phyloP scores from a whole-genome alignment of 2,329 filamentous ascomycete genomes.

The Moelleriella libera region DNA sequence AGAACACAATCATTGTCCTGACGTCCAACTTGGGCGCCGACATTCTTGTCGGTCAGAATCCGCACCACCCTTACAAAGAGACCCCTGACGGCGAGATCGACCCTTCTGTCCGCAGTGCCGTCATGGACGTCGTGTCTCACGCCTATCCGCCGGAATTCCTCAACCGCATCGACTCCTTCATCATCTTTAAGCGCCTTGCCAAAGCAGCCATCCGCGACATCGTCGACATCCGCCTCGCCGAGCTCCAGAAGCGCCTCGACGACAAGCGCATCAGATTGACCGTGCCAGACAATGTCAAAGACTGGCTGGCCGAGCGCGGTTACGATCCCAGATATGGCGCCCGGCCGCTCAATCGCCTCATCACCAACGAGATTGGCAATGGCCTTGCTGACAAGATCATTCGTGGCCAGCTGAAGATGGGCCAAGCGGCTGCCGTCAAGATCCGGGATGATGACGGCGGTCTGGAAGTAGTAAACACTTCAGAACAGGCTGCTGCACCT shows the following conservation, averaged over 20 bases:
- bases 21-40: slow-evolving; percentile 92
- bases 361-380: slow-evolving; percentile 82
- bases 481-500: slow-evolving; percentile 4
- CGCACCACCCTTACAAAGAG: slow-evolving; percentile 48
- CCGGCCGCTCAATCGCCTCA: slow-evolving; percentile 78
- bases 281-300: slow-evolving; percentile 57
- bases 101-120: slow-evolving; percentile 57
- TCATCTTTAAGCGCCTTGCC: slow-evolving; percentile 82
- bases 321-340: slow-evolving; percentile 91
- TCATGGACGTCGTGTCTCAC: slow-evolving; percentile 74
- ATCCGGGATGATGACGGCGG: slow-evolving; percentile 49
- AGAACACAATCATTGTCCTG: slow-evolving; percentile 90
- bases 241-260: slow-evolving; percentile 70
- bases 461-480: slow-evolving; percentile 31
- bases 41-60: slow-evolving; percentile 68
- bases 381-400: slow-evolving; percentile 85
- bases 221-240: slow-evolving; percentile 77
- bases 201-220: slow-evolving; percentile 72
- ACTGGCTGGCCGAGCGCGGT: slow-evolving; percentile 78
- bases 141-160: slow-evolving; percentile 84
- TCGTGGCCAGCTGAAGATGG: slow-evolving; percentile 62
- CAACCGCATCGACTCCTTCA: slow-evolving; percentile 93
- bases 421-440: slow-evolving; percentile 57
- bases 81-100: slow-evolving; percentile 55
- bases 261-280: slow-evolving; percentile 70